Evolutionary conservation across 202 grass and related monocot species (phyloP), one percentile per base, ranked within the genome.

Genomic region (Digitaria exilis): DNA sequence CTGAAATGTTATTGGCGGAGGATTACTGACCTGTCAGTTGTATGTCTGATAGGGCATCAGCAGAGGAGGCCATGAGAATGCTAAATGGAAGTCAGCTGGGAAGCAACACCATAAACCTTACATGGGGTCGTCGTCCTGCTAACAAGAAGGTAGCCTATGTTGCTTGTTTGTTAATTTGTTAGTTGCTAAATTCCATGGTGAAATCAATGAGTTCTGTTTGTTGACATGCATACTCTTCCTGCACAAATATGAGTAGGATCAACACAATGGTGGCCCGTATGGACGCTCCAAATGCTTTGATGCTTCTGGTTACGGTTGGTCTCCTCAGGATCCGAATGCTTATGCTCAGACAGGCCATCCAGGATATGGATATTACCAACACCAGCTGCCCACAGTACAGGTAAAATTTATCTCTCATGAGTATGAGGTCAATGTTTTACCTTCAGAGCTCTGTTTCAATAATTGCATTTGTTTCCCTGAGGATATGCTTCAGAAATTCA

Each of bases 301-400:
- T 65, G 63, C 81, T 21, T 89, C 85, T 72, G 82, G 83, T 49
- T 88, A 73, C 49, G 87, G 71, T 78, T 85, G 80, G 42, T 34
- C 37, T 59, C 85, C 68, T 37, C 83, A 87, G 80, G 79, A 88
- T 87, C 79, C 89, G 42, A 82, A 91, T 57, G 76, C 75, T 78
- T 83, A 84, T 66, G 61, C 71, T 62, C 90, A 90, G 69, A 82
- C 57, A 58, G 69, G 74, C n/a, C 85, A 87, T 86, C 65, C 77
- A 39, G 91, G 89, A 67, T 90, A 94, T 91, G 84, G 87, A 79
- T 88, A 89, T 80, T 89, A 91, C 75, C 90, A 84, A 44, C 89
- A 88, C 17, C 84, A 83, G 76, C 91, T 77, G 71, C 77, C 75
- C 22, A 59, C 68, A 72, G 88, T 87, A 78, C 85, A 92, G 88